Percentiles rank a stretch among this genome's conserved stretches.
Evolutionary conservation across 352 stramenopile species (phyloP).

Genomic region (Phytophthora brassicae): DNA sequence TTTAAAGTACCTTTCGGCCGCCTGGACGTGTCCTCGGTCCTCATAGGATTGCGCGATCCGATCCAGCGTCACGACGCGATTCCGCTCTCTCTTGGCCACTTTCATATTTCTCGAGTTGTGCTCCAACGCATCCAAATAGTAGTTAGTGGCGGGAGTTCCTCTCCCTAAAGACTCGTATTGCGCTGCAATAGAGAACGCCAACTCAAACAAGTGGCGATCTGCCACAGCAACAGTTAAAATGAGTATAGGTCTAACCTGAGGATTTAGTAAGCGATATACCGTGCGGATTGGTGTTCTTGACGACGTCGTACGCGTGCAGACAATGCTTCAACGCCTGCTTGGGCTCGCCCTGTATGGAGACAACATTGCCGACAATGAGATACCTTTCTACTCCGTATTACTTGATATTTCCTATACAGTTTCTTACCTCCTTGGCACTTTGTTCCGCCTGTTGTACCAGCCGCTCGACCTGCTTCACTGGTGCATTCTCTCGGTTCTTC

Average conservation of each 20-base stretch:
- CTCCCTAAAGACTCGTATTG: slow-evolving; percentile 67
- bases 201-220: slow-evolving; percentile 81
- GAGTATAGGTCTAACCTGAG: neutral
- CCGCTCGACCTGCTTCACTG: slow-evolving; percentile 52
- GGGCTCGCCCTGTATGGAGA: slow-evolving; percentile 34
- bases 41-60: slow-evolving; percentile 80
- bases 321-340: slow-evolving; percentile 65
- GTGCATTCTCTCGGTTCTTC: slow-evolving; percentile 64
- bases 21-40: slow-evolving; percentile 33
- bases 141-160: slow-evolving; percentile 46
- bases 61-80: slow-evolving; percentile 72
- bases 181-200: slow-evolving; percentile 74
- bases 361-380: neutral
- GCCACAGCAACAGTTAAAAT: neutral
- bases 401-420: neutral
- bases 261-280: slow-evolving; percentile 32
- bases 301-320: slow-evolving; percentile 66
- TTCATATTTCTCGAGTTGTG: slow-evolving; percentile 39
- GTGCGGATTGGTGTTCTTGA: slow-evolving; percentile 62
- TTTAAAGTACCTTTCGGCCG: slow-evolving; percentile 40
- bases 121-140: slow-evolving; percentile 71
- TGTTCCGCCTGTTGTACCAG: slow-evolving; percentile 53
- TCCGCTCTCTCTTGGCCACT: slow-evolving; percentile 34
- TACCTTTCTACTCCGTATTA: too few species aligned
- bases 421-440: slow-evolving; percentile 48